phyloP scores from a whole-genome alignment of 1,139 yeast species.

The Taphrina confusa region DNA sequence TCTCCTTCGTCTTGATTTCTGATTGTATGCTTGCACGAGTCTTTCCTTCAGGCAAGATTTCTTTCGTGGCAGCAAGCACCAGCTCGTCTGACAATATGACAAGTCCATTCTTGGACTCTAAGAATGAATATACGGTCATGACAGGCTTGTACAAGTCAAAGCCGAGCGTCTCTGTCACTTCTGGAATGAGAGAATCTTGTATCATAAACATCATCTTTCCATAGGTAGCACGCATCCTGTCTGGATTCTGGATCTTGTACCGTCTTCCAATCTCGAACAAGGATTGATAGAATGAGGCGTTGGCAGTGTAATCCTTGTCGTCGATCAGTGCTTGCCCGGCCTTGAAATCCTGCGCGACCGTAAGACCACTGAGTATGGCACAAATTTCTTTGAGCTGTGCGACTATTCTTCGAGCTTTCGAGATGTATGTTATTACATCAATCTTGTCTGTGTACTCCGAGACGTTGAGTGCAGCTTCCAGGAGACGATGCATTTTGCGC shows the following conservation, averaged over 20 bases:
- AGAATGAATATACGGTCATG: constrained; percentile 57
- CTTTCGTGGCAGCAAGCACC: constrained; percentile 63
- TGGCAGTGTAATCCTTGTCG: constrained; percentile 63
- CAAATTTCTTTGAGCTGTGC: constrained; percentile 71
- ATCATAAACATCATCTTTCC: constrained; percentile 77
- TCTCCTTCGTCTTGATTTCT: constrained; percentile 63
- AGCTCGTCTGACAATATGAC: constrained; percentile 58
- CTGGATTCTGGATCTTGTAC: constrained; percentile 78
- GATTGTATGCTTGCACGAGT: constrained; percentile 55
- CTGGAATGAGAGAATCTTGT: constrained; percentile 74
- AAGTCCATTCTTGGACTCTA: constrained; percentile 51
- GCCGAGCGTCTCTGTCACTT: constrained; percentile 65
- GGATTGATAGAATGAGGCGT: constrained; percentile 66
- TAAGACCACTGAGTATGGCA: constrained; percentile 69
- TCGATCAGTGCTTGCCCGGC: constrained; percentile 62
- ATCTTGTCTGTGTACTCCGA: constrained; percentile 75
- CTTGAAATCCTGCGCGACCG: constrained; percentile 70
- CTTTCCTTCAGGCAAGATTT: constrained; percentile 60
- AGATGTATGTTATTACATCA: constrained; percentile 62
- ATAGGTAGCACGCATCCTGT: constrained; percentile 69
- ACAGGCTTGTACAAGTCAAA: constrained; percentile 71
- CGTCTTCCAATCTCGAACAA: constrained; percentile 74
- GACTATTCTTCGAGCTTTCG: constrained; percentile 66
- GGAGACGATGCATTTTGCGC: constrained; percentile 60
- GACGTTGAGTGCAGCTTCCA: constrained; percentile 54